Conservation (phyloP, 768 basidiomycete species). For the Lentinula sp. region DNA sequence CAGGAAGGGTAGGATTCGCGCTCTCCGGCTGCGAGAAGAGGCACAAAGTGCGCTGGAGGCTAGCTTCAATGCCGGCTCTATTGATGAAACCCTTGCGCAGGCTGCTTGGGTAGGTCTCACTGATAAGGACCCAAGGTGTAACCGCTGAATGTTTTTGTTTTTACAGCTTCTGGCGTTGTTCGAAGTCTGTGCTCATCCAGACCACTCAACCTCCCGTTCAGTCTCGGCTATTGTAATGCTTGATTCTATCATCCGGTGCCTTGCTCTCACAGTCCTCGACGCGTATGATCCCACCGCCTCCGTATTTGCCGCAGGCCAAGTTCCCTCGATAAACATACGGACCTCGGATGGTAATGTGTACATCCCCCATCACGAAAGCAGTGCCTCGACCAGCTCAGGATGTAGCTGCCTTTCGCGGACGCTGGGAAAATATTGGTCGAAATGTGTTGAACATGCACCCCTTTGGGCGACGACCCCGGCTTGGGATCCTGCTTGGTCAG, state of each 20-base stretch:
- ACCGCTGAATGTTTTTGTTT: not conserved
- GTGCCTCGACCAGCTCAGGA: slow-evolving; percentile 18
- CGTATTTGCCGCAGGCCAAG: slow-evolving; percentile 41
- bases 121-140: not conserved
- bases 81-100: slow-evolving; percentile 70
- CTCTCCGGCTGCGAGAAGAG: slow-evolving; percentile 56
- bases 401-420: slow-evolving; percentile 48
- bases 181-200: slow-evolving; percentile 65
- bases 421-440: slow-evolving; percentile 45
- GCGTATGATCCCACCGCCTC: slow-evolving; percentile 45
- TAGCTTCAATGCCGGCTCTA: slow-evolving; percentile 64
- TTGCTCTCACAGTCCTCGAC: slow-evolving; percentile 57
- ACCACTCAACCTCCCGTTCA: slow-evolving; percentile 47
- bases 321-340: slow-evolving; percentile 33
- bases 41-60: slow-evolving; percentile 68
- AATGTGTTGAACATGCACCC: slow-evolving; percentile 47
- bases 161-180: slow-evolving; percentile 63
- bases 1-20: slow-evolving; percentile 43
- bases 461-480: slow-evolving; percentile 61
- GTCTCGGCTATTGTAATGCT: slow-evolving; percentile 54
- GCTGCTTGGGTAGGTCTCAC: slow-evolving; percentile 62
- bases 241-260: slow-evolving; percentile 60
- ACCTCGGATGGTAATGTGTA: not conserved
- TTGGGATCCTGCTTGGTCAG: slow-evolving; percentile 55
- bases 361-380: not conserved